Conservation (phyloP, 257 asterid genomes). For the Hygrophila difformis region DNA sequence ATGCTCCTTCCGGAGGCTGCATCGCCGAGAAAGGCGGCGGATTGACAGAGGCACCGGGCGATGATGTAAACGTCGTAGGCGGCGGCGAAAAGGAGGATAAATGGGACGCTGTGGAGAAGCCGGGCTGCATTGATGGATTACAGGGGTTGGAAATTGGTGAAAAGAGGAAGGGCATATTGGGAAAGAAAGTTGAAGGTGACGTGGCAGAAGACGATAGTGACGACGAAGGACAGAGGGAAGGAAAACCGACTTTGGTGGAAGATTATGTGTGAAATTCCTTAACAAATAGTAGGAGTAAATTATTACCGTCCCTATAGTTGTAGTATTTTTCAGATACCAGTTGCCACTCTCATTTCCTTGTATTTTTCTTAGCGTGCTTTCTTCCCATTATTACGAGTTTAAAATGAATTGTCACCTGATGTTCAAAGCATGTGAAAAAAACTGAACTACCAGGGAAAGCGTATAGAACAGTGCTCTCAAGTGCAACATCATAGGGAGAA, state of each 20-base stretch:
- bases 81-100: constrained; percentile 25
- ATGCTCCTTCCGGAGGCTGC: constrained; percentile 37
- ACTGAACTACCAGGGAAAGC: too few species aligned
- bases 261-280: constrained; percentile 20
- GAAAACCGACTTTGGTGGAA: constrained; percentile 44
- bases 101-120: constrained; percentile 22
- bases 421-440: too few species aligned
- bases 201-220: constrained; percentile 25
- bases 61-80: constrained; percentile 33
- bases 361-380: too few species aligned
- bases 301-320: too few species aligned
- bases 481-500: too few species aligned
- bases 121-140: constrained; percentile 56
- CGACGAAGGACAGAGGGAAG: constrained; percentile 16
- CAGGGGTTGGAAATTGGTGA: constrained; percentile 53
- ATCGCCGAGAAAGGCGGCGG: constrained; percentile 40
- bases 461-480: too few species aligned
- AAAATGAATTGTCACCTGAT: too few species aligned
- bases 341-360: too few species aligned
- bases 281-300: constrained; percentile 3
- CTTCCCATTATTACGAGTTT: too few species aligned
- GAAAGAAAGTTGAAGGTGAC: constrained; percentile 23
- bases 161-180: constrained; percentile 28
- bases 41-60: constrained; percentile 30
- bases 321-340: too few species aligned